Base-by-base conservation (phyloP, 106 monocot species). In the Xerophyta viscosa region DNA sequence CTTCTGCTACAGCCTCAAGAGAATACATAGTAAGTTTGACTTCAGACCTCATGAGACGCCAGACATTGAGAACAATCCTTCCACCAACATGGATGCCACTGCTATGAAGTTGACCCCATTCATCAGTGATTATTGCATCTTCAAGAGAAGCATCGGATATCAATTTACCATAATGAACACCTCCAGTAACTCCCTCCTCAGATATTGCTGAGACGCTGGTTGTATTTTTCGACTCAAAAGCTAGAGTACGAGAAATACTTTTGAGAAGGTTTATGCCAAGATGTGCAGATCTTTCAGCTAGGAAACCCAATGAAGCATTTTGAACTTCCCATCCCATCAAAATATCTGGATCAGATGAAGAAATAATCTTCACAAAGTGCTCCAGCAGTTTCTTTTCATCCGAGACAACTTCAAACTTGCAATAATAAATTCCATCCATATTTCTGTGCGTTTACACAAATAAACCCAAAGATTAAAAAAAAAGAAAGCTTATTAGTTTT, bases 31-130 rank as follows among this genome's bases (percentile, higher is more conserved):
- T 81, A 31, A 96, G 78, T 54, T 84, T 89, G 26, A 96, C 54
- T 65, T 96, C 96, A 68, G 76, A 46, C 50, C 85, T 80, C 70
- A 96, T 82, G 31, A 96, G 78, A 10, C 85, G 63, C 96, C 96
- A 96, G 56, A 96, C 56, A 79, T 96, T 89, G 44, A 96, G 88
- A 45, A 96, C 88, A 66, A 96, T 96, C 71, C 96, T 85, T 67
- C 96, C 96, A 52, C 75, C 64, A 50, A 96, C 85, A 82, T 96
- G 96, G 57, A 96, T 73, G 51, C 96, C 89, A 72, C 89, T 85
- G 11, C 66, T 81, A 79, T 96, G 96, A 41, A 65, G 66, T 9
- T 62, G 76, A 11, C 85, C 76, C 96, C 88, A 89, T 60, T 89
- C 88, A 67, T 89, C 82, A 28, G 78, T 75, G 61, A 73, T 56